Base-by-base conservation (phyloP, 768 basidiomycete genomes). In the Tricholoma sp. region DNA sequence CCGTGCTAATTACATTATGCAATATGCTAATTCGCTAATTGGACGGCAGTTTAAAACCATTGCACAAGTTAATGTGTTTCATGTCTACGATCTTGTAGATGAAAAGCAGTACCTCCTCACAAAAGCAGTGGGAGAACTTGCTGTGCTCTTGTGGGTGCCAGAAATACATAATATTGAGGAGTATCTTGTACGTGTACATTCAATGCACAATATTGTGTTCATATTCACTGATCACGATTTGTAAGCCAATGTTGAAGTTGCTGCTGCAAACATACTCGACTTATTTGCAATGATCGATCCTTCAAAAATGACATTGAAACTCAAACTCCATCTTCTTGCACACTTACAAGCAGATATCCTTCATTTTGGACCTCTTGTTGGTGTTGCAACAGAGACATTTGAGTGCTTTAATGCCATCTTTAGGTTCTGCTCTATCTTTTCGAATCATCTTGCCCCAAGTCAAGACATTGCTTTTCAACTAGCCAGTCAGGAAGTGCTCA, bases 401-500 rank as follows among this genome's bases (percentile, higher is more conserved):
- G 78, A 79, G 57, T 69, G 66, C 50, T 80, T 68, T 59, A 79
- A 80, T 62, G 70, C 69, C 5, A 63, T 80, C 8, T 78, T 79
- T 50, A 66, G 74, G 0, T 57, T 65, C 14, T 76, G 74, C 46
- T 76, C 72, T 2, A 65, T 79, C 24, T 62, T 70, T 22, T 72
- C 71, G 9, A 80, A 80, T n/a, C n/a, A n/a, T n/a, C n/a, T n/a
- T n/a, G n/a, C n/a, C n/a, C n/a, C n/a, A n/a, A n/a, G n/a, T n/a
- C 72, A 72, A 1, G 72, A 75, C 52, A 74, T 78, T 50, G 76
- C 76, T 16, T 0, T 34, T 4, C 59, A 72, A 10, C 64, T 78
- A 5, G 63, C 70, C 0, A 54, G 62, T 0, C 65, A 68, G 24
- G 67, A 76, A 12, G 24, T 54, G 0, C 53, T 77, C 1, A 71